A percentile compares a stretch with the other conserved stretches of the same genome.
These are phyloP conservation scores for Syncephalis fuscata DNA, from an alignment of 371 early-diverging fungal genomes.

Conservation along the genomic window DNA sequence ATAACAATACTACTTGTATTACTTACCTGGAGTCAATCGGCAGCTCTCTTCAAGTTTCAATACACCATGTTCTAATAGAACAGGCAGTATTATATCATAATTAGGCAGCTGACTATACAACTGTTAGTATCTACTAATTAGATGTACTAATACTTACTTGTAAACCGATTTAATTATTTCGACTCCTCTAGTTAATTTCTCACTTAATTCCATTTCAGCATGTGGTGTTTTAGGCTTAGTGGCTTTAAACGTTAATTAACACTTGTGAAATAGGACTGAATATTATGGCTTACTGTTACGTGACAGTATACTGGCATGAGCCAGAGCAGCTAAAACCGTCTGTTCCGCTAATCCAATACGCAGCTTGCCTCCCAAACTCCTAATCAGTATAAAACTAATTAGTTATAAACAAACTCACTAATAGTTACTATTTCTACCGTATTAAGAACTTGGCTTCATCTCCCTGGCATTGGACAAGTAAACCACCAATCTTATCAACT, in stretches of 20 bases:
- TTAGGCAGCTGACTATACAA: conserved; percentile 72
- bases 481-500: conserved; percentile 60
- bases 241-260: conserved; percentile 1
- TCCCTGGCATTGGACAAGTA: conserved; percentile 70
- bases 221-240: conserved; percentile 16
- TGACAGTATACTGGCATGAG: conserved; percentile 48
- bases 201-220: conserved; percentile 26
- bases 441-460: conserved; percentile 90
- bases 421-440: conserved; percentile 20
- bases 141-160: conserved; percentile 48
- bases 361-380: conserved; percentile 91
- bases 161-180: conserved; percentile 78
- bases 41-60: conserved; percentile 47
- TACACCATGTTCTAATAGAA: conserved; percentile 60
- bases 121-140: background rate
- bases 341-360: conserved; percentile 96
- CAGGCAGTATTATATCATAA: conserved; percentile 79
- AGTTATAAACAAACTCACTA: background rate
- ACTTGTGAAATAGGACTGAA: conserved; percentile 5
- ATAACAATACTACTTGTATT: background rate
- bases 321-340: conserved; percentile 79
- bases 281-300: conserved; percentile 8
- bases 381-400: conserved; percentile 6
- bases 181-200: conserved; percentile 43
- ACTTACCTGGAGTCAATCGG: conserved; percentile 70